Conservation (phyloP, 495 filamentous ascomycete genomes). For the Sphaerosporella brunnea region DNA sequence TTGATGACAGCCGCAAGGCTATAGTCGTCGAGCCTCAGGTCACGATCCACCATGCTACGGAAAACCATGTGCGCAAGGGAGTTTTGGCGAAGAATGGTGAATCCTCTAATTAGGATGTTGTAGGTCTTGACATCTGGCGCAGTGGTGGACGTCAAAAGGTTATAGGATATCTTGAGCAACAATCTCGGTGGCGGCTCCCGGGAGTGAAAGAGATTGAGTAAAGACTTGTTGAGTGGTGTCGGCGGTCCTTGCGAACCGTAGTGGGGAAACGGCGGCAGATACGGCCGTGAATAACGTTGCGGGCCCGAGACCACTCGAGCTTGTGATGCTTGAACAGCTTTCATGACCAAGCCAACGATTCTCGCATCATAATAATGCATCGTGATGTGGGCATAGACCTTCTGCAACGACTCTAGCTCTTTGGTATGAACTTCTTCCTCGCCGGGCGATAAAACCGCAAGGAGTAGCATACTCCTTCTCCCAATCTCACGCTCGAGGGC, state of each 20-base stretch:
- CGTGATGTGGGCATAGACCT: slow-evolving; percentile 6
- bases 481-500: slow-evolving; percentile 5
- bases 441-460: background rate
- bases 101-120: slow-evolving; percentile 43
- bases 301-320: background rate
- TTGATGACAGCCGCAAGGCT: slow-evolving; percentile 19
- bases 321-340: slow-evolving; percentile 1
- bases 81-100: slow-evolving; percentile 35
- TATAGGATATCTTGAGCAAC: slow-evolving; percentile 42
- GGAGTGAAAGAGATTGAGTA: slow-evolving; percentile 13
- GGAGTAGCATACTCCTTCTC: background rate
- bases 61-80: slow-evolving; percentile 36
- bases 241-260: slow-evolving; percentile 4
- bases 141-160: slow-evolving; percentile 38
- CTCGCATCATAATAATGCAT: slow-evolving; percentile 10
- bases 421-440: slow-evolving; percentile 1
- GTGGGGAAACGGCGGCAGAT: slow-evolving; percentile 22
- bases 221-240: slow-evolving; percentile 13
- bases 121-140: slow-evolving; percentile 47
- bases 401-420: background rate
- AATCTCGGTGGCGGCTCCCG: slow-evolving; percentile 14
- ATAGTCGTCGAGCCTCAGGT: slow-evolving; percentile 16
- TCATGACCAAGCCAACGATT: background rate
- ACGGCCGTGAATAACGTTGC: slow-evolving; percentile 3
- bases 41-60: slow-evolving; percentile 13